Evolutionary conservation across 306 rosid genomes (phyloP).

Genomic region (Medicago ruthenica): DNA sequence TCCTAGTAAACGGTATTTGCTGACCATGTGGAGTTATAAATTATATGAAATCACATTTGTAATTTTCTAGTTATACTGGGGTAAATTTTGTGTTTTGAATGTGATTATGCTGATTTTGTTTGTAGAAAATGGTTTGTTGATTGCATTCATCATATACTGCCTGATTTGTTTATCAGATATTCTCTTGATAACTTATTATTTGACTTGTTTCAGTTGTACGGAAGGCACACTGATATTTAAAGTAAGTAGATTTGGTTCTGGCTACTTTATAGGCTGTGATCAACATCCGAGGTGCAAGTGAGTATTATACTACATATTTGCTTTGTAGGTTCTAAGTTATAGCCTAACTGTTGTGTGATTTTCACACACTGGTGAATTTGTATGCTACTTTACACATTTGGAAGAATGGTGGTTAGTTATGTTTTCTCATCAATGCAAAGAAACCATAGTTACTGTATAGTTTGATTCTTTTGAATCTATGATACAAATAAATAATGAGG

Average conservation of each 20-base stretch:
- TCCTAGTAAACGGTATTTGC: background rate
- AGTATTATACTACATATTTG: constrained; percentile 49
- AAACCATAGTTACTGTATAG: constrained; percentile 17
- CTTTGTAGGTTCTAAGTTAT: constrained; percentile 17
- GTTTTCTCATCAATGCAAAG: constrained; percentile 15
- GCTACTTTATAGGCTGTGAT: constrained; percentile 95
- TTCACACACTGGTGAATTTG: constrained; percentile 16
- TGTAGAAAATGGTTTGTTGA: constrained; percentile 27
- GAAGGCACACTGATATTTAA: constrained; percentile 88
- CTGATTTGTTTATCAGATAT: constrained; percentile 21
- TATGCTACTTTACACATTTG: constrained; percentile 11
- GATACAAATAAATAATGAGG: constrained; percentile 15
- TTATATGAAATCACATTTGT: background rate
- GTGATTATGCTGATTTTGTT: constrained; percentile 32
- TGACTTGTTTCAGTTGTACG: constrained; percentile 71
- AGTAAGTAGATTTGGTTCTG: constrained; percentile 91
- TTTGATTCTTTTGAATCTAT: constrained; percentile 22
- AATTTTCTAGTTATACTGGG: constrained; percentile 6
- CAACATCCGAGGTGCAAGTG: constrained; percentile 98
- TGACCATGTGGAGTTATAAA: constrained; percentile 5
- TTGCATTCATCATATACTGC: constrained; percentile 24
- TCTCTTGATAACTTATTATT: constrained; percentile 39
- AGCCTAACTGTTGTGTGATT: constrained; percentile 18
- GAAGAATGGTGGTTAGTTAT: constrained; percentile 6
- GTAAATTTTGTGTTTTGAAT: constrained; percentile 5